phyloP scores from a whole-genome alignment of 805 yeast genomes.

The Pichia scutulata region DNA sequence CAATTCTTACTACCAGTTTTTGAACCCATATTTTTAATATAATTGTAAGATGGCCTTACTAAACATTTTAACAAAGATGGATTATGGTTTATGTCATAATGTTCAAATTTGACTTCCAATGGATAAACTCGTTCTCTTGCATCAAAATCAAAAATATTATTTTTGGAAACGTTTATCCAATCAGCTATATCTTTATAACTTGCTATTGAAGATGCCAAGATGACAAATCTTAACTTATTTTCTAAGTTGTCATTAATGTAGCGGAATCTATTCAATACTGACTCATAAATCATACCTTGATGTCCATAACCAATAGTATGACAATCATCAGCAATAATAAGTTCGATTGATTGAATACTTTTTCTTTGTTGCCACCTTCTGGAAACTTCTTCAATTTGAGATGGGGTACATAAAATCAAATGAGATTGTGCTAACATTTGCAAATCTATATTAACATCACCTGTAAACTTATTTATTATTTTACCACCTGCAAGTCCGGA shows the following conservation, averaged over 20 bases:
- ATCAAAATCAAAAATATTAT: slow-evolving; percentile 59
- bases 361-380: slow-evolving; percentile 79
- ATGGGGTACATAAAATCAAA: slow-evolving; percentile 69
- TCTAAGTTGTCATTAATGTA: slow-evolving; percentile 64
- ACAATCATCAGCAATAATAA: slow-evolving; percentile 65
- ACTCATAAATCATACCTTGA: slow-evolving; percentile 62
- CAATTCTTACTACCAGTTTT: slow-evolving; percentile 28
- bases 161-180: slow-evolving; percentile 73
- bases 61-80: slow-evolving; percentile 46
- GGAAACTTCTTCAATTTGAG: slow-evolving; percentile 64
- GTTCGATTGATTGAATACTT: slow-evolving; percentile 57
- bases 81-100: slow-evolving; percentile 39
- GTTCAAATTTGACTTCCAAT: slow-evolving; percentile 49
- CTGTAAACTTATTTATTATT: slow-evolving; percentile 46
- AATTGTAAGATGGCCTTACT: slow-evolving; percentile 42
- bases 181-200: slow-evolving; percentile 73
- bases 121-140: slow-evolving; percentile 52
- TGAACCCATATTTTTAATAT: slow-evolving; percentile 29
- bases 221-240: slow-evolving; percentile 53
- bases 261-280: slow-evolving; percentile 59
- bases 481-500: slow-evolving; percentile 49
- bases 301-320: slow-evolving; percentile 56
- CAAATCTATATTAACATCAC: slow-evolving; percentile 49
- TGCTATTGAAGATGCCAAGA: slow-evolving; percentile 59
- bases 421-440: slow-evolving; percentile 52